These are phyloP conservation scores for Yamadazyma sp. DNA, from an alignment of 805 yeast genomes.

Conservation along the genomic window DNA sequence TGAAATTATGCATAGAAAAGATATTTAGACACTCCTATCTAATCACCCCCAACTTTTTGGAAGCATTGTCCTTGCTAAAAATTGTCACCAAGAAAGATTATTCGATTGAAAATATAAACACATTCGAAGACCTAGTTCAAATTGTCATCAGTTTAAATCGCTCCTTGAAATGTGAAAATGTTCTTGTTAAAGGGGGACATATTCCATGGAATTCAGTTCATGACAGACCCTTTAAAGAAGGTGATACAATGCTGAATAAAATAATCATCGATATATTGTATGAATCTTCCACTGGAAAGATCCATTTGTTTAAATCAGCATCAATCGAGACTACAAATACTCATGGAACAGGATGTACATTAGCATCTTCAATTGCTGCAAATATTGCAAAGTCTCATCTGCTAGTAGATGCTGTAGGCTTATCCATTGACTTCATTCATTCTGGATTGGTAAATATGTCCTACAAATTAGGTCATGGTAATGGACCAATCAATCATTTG, in stretches of 20 bases:
- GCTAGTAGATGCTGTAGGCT: slow-evolving; percentile 48
- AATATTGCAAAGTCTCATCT: slow-evolving; percentile 57
- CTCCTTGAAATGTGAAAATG: slow-evolving; percentile 42
- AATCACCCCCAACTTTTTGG: slow-evolving; percentile 73
- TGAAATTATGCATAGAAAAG: slow-evolving; percentile 39
- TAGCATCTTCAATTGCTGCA: slow-evolving; percentile 77
- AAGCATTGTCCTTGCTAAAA: slow-evolving; percentile 48
- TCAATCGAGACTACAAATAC: slow-evolving; percentile 50
- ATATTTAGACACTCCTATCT: slow-evolving; percentile 54
- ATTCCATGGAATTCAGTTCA: slow-evolving; percentile 37
- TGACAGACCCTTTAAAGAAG: slow-evolving; percentile 13
- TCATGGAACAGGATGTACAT: slow-evolving; percentile 91
- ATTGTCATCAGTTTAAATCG: slow-evolving; percentile 20
- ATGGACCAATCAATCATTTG: slow-evolving; percentile 77
- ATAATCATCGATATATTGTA: slow-evolving; percentile 54
- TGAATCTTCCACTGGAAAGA: slow-evolving; percentile 32
- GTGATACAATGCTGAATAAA: slow-evolving; percentile 15
- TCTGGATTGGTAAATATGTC: slow-evolving; percentile 51
- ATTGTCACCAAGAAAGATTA: slow-evolving; percentile 20
- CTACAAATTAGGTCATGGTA: slow-evolving; percentile 44
- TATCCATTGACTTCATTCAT: slow-evolving; percentile 64
- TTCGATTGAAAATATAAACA: neutral
- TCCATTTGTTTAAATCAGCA: slow-evolving; percentile 46
- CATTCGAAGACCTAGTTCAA: slow-evolving; percentile 32
- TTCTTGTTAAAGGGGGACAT: slow-evolving; percentile 83